Base-by-base conservation (phyloP, 306 rosid species). In the Lathyrus oleraceus region DNA sequence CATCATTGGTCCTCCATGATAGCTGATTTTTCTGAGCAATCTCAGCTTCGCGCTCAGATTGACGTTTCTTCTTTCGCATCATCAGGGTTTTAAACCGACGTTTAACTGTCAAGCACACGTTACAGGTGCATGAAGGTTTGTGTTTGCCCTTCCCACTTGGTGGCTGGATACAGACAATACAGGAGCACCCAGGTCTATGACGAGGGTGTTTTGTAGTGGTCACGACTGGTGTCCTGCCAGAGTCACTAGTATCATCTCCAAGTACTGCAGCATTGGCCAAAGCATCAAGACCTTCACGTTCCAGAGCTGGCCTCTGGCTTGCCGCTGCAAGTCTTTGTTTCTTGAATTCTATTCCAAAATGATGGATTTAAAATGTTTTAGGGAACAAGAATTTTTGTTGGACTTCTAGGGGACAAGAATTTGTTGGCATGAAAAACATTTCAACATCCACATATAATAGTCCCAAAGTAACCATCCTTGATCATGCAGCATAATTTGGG, bases 81-180 rank as follows among this genome's bases (percentile, higher is more conserved):
- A 91, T 94, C 49, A 91, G 76, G 79, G 99, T 94, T 81, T 94
- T 91, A 71, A 94, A 94, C 48, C 99, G 94, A 2, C 97, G 97
- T 71, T 94, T 94, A 38, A 94, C 99, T 16, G 99, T 88, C 89
- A 84, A 86, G 87, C 99, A 94, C 52, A 94, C 99, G 2, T 83
- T 83, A 83, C 99, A 94, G 10, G 91, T 88, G 87, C 99, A 94
- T 43, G 96, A 79, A 59, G 99, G 97, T 72, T 94, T 94, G 87
- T 94, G 99, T 86, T 94, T 94, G 44, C 99, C 99, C 83, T 94
- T 94, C 62, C 99, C 99, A 57, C 99, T 94, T 0, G 99, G 99
- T 62, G 99, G 99, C 79, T 94, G 99, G 87, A 94, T 94, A 83
- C 99, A 94, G 63, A 94, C 99, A 79, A 94, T 94, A 83, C 99